Conservation (phyloP, 257 asterid species). For the Lithospermum erythrorhizon region DNA sequence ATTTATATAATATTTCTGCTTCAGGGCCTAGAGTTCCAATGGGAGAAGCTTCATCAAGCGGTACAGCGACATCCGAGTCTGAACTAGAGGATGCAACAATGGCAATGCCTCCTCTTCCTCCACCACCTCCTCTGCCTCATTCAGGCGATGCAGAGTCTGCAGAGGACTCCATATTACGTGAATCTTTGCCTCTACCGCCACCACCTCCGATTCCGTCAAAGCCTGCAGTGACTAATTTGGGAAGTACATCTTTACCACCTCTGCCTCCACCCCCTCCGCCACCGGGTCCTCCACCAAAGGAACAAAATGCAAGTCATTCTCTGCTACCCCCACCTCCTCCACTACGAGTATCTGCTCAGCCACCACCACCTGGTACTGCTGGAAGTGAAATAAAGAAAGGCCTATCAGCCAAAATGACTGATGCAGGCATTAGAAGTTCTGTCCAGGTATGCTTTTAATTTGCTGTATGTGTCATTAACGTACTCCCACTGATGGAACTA, state of each 20-base stretch:
- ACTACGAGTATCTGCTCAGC: conserved; percentile 48
- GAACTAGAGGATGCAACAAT: conserved; percentile 53
- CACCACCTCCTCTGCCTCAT: conserved; percentile 66
- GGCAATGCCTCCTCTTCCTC: conserved; percentile 54
- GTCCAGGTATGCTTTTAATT: conserved; percentile 40
- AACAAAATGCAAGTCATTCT: conserved; percentile 34
- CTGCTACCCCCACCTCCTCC: conserved; percentile 58
- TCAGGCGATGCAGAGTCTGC: conserved; percentile 42
- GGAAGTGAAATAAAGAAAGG: conserved; percentile 36
- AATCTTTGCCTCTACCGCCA: conserved; percentile 75
- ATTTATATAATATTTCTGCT: conserved; percentile 10
- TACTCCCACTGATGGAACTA: no score
- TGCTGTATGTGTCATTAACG: not conserved
- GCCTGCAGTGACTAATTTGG: conserved; percentile 35
- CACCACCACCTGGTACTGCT: conserved; percentile 58
- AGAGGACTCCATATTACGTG: conserved; percentile 41
- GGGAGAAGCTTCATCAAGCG: conserved; percentile 61
- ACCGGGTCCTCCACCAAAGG: conserved; percentile 91
- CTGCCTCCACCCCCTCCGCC: conserved; percentile 75
- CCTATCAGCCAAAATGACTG: conserved; percentile 35
- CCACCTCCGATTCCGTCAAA: conserved; percentile 88
- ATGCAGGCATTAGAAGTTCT: conserved; percentile 33
- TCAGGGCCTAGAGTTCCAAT: conserved; percentile 87
- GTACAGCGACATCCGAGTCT: conserved; percentile 49
- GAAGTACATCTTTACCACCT: conserved; percentile 34